Percentiles rank a stretch among this genome's conserved stretches.
These are phyloP conservation scores for Chytridium lagenaria DNA, from an alignment of 371 early-diverging fungal genomes.

Conservation along the genomic window DNA sequence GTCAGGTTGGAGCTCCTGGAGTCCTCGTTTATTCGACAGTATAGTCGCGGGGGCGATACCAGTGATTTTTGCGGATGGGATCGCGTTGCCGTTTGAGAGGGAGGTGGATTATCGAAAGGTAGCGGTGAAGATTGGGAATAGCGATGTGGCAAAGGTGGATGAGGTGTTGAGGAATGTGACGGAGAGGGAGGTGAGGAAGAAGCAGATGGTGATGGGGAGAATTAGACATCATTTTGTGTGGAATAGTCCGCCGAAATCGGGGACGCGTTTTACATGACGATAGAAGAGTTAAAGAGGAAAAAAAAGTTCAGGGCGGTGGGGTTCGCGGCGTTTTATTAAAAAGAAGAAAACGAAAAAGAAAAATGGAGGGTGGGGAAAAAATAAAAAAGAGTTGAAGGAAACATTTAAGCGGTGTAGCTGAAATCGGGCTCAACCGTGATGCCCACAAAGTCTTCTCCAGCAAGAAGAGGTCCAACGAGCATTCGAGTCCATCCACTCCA, in stretches of 20 bases:
- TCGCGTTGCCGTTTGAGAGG: constrained; percentile 34
- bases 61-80: constrained; percentile 40
- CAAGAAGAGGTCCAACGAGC: constrained; percentile 78
- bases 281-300: constrained; percentile 2
- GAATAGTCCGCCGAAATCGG: constrained; percentile 15
- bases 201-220: constrained; percentile 4
- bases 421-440: not conserved
- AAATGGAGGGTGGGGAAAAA: too few relatives aligned
- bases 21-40: constrained; percentile 37
- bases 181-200: not conserved
- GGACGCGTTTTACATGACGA: constrained; percentile 14
- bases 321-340: not conserved
- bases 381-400: too few relatives aligned
- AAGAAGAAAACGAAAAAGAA: not conserved
- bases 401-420: too few relatives aligned
- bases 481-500: constrained; percentile 78
- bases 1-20: constrained; percentile 42
- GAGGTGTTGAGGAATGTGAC: not conserved
- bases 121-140: constrained; percentile 25
- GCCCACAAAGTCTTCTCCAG: constrained; percentile 36
- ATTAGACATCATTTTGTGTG: constrained; percentile 21
- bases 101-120: constrained; percentile 30
- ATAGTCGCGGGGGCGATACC: constrained; percentile 36
- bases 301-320: not conserved
- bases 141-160: constrained; percentile 24